phyloP scores from a whole-genome alignment of 345 rosid genomes.

The Populus tremula region DNA sequence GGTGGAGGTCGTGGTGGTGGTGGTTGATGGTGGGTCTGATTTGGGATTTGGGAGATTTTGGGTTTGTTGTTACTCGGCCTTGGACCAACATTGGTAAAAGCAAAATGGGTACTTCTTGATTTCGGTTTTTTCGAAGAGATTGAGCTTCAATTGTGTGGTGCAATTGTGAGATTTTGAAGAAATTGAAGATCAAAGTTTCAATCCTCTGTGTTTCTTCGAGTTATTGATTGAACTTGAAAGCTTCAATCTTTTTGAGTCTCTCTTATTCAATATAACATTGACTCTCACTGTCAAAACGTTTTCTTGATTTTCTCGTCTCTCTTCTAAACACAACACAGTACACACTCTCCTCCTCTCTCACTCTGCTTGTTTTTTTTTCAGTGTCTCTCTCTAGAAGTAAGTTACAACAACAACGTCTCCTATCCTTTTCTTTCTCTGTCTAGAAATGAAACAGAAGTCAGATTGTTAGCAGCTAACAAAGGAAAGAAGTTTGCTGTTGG shows the following conservation, averaged over 20 bases:
- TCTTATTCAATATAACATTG: background rate
- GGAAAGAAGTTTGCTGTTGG: background rate
- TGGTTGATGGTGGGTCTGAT: slow-evolving; percentile 38
- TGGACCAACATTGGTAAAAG: slow-evolving; percentile 74
- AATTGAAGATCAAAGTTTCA: background rate
- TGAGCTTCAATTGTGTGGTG: background rate
- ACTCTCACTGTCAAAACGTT: background rate
- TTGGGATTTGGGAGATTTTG: background rate
- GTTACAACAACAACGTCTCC: background rate
- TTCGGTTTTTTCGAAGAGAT: background rate
- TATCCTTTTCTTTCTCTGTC: background rate
- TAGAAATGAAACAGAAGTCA: background rate
- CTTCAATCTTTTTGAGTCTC: background rate
- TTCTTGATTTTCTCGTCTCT: background rate
- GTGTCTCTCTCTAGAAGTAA: background rate
- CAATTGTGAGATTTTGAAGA: background rate
- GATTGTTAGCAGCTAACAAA: background rate
- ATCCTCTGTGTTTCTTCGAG: background rate
- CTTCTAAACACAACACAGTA: no score
- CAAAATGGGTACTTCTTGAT: background rate
- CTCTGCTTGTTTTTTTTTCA: background rate
- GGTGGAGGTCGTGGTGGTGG: slow-evolving; percentile 39
- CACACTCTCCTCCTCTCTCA: background rate
- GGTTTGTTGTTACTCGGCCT: slow-evolving; percentile 41
- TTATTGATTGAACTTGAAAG: background rate